Evolutionary conservation across 1,139 yeast species (phyloP).

Genomic region (Yamadazyma sp.): DNA sequence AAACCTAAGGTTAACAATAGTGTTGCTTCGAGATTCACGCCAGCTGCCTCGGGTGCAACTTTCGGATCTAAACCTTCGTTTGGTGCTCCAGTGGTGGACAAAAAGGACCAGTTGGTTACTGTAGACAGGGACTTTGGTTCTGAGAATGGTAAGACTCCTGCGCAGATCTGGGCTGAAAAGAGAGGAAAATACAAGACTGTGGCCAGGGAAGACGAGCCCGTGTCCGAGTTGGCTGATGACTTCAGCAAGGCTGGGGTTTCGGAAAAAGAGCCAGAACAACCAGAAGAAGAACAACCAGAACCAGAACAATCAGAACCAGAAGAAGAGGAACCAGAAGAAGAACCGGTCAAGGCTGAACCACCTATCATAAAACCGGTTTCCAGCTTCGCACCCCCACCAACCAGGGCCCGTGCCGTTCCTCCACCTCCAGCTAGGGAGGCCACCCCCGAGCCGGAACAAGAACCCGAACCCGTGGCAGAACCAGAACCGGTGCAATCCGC

Average conservation of each 20-base stretch:
- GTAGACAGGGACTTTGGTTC: constrained; percentile 75
- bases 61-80: constrained; percentile 57
- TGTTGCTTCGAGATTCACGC: constrained; percentile 53
- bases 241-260: not conserved
- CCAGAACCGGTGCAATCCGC: constrained; percentile 20
- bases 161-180: constrained; percentile 94
- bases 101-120: constrained; percentile 52
- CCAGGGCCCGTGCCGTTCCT: constrained; percentile 7
- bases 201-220: constrained; percentile 23
- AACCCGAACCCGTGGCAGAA: constrained; percentile 21
- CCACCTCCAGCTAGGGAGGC: constrained; percentile 12
- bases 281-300: constrained; percentile 20
- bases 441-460: constrained; percentile 21
- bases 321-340: constrained; percentile 19
- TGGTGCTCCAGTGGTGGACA: constrained; percentile 26
- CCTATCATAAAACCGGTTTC: constrained; percentile 14
- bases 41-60: constrained; percentile 33
- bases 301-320: constrained; percentile 13
- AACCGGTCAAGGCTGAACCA: constrained; percentile 20
- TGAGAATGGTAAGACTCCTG: constrained; percentile 85
- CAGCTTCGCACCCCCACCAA: constrained; percentile 23
- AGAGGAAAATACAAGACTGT: constrained; percentile 62
- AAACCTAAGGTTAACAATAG: constrained; percentile 58
- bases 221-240: constrained; percentile 5
- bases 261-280: constrained; percentile 12